phyloP scores from a whole-genome alignment of 257 asterid genomes.

The Solanum lycopersicoides region DNA sequence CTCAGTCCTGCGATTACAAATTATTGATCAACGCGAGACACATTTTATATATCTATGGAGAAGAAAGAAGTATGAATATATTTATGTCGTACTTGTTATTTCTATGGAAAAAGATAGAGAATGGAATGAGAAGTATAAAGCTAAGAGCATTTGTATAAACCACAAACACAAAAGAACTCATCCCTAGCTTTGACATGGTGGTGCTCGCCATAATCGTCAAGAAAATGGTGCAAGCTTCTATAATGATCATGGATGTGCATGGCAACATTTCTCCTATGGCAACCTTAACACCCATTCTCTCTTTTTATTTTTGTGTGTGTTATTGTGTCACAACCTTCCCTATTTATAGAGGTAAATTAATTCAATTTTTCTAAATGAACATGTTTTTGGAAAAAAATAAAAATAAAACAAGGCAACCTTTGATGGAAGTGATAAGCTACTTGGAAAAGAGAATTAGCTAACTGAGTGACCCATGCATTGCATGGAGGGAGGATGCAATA shows the following conservation, averaged over 20 bases:
- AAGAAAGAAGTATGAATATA: neutral
- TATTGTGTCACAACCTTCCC: neutral
- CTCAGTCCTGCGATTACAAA: slow-evolving; percentile 21
- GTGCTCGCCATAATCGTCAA: slow-evolving; percentile 63
- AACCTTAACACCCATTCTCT: slow-evolving; percentile 13
- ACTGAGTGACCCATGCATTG: slow-evolving; percentile 46
- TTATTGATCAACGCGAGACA: neutral
- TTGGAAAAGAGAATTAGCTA: slow-evolving; percentile 40
- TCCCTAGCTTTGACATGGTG: slow-evolving; percentile 50
- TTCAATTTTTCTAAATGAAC: neutral
- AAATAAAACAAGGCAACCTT: slow-evolving; percentile 26
- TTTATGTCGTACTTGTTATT: slow-evolving; percentile 18
- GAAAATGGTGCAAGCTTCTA: slow-evolving; percentile 51
- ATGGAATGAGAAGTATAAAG: slow-evolving; percentile 40
- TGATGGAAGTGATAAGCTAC: slow-evolving; percentile 55
- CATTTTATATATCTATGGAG: neutral
- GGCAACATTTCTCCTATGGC: slow-evolving; percentile 32
- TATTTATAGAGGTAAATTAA: slow-evolving; percentile 2
- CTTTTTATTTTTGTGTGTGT: neutral
- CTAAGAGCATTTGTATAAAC: slow-evolving; percentile 65
- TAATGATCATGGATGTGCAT: slow-evolving; percentile 44
- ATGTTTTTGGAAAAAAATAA: neutral
- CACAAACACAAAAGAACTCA: slow-evolving; percentile 70
- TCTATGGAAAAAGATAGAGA: slow-evolving; percentile 15
- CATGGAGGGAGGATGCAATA: neutral